Evolutionary conservation across 352 stramenopile genomes (phyloP).

Genomic region (Pythium insidiosum): DNA sequence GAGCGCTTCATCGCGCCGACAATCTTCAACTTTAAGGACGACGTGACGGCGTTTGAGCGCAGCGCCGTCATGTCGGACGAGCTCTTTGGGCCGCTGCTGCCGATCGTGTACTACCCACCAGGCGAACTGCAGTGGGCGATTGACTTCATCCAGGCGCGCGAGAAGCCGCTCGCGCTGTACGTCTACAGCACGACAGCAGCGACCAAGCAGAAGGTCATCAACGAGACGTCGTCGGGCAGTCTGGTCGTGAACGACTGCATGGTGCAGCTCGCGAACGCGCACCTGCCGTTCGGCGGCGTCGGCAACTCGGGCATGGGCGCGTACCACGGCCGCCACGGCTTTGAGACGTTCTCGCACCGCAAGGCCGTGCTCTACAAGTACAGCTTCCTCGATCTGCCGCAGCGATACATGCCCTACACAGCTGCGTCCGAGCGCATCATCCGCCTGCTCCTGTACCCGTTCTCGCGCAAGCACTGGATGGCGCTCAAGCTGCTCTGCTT

Average conservation of each 20-base stretch:
- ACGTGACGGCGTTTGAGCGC: slow-evolving; percentile 31
- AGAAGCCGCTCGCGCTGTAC: slow-evolving; percentile 43
- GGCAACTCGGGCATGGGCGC: slow-evolving; percentile 41
- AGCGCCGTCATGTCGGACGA: slow-evolving; percentile 88
- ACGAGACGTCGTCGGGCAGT: slow-evolving; percentile 25
- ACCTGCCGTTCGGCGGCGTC: slow-evolving; percentile 63
- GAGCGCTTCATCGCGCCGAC: slow-evolving; percentile 84
- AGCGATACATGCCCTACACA: slow-evolving; percentile 63
- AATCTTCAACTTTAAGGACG: slow-evolving; percentile 82
- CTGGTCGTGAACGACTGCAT: slow-evolving; percentile 57
- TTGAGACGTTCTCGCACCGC: slow-evolving; percentile 42
- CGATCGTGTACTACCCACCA: slow-evolving; percentile 62
- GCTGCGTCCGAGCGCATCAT: slow-evolving; percentile 4
- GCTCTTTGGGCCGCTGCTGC: slow-evolving; percentile 91
- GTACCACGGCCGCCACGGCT: slow-evolving; percentile 52
- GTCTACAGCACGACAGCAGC: slow-evolving; percentile 21
- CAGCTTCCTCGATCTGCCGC: slow-evolving; percentile 37
- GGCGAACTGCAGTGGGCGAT: slow-evolving; percentile 9
- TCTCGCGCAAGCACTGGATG: slow-evolving; percentile 23
- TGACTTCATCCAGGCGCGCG: slow-evolving; percentile 11
- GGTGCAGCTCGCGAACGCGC: slow-evolving; percentile 32
- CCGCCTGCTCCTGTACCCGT: slow-evolving; percentile 18
- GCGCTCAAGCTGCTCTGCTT: slow-evolving; percentile 22
- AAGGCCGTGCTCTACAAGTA: slow-evolving; percentile 53
- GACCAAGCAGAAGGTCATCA: slow-evolving; percentile 18